A percentile compares a stretch with the other conserved stretches of the same genome.
Evolutionary conservation across 768 basidiomycete species (phyloP).

Genomic region (Dioszegia crocea): DNA sequence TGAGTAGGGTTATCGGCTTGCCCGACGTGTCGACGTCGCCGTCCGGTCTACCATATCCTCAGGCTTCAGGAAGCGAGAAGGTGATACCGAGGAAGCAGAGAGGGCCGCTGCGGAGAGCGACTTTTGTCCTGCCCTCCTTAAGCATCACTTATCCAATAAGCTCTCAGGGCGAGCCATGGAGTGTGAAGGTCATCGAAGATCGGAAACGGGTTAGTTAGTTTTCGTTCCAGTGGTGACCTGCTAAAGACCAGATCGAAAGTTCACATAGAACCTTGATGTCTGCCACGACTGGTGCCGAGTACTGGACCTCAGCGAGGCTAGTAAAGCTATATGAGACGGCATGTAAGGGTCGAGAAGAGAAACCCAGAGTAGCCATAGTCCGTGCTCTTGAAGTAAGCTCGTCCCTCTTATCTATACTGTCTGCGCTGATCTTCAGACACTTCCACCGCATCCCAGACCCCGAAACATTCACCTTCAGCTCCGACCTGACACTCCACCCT

Average conservation of each 20-base stretch:
- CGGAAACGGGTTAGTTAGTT: constrained; percentile 64
- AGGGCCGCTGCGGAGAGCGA: constrained; percentile 74
- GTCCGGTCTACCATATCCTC: neutral
- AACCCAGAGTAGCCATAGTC: constrained; percentile 36
- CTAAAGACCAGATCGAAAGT: constrained; percentile 56
- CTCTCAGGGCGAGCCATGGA: constrained; percentile 74
- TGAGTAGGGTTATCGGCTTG: neutral
- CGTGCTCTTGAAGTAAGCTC: constrained; percentile 43
- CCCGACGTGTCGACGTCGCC: constrained; percentile 18
- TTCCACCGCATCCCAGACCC: constrained; percentile 25
- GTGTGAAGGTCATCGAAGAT: constrained; percentile 72
- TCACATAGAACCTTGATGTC: constrained; percentile 25
- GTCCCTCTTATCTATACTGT: neutral
- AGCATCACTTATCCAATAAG: constrained; percentile 88
- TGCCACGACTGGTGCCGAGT: constrained; percentile 55
- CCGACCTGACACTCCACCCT: constrained; percentile 13
- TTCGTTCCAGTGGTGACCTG: neutral
- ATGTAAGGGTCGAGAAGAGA: constrained; percentile 48
- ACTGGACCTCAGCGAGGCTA: constrained; percentile 82
- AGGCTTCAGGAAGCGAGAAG: constrained; percentile 24
- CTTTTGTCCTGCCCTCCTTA: constrained; percentile 83
- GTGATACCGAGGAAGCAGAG: constrained; percentile 25
- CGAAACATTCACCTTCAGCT: constrained; percentile 26
- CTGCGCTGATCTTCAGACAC: constrained; percentile 14
- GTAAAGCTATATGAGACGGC: constrained; percentile 69